phyloP scores from a whole-genome alignment of 805 yeast species.

The Schwanniomyces pseudopolymorphus region DNA sequence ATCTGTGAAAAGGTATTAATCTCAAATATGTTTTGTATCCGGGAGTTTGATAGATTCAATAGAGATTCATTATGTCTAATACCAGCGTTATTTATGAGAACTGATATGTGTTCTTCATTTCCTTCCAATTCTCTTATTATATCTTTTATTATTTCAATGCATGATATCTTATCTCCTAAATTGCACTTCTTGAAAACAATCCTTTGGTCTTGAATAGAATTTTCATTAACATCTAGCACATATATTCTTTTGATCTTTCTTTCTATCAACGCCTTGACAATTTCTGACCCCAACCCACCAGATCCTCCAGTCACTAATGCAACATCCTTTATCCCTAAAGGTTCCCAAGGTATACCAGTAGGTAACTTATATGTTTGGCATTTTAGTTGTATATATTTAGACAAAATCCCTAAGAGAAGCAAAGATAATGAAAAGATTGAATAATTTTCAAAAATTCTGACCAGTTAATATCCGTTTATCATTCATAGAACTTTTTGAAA shows the following conservation, averaged over 20 bases:
- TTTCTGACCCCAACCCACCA: conserved; percentile 47
- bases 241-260: conserved; percentile 19
- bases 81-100: conserved; percentile 52
- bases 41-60: conserved; percentile 17
- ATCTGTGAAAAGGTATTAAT: conserved; percentile 34
- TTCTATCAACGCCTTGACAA: conserved; percentile 25
- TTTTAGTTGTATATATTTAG: neutral
- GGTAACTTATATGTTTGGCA: neutral
- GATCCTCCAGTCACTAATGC: conserved; percentile 54
- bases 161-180: conserved; percentile 15
- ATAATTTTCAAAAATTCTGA: neutral
- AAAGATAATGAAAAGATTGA: neutral
- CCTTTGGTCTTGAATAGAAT: conserved; percentile 11
- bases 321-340: conserved; percentile 11
- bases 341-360: neutral
- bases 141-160: conserved; percentile 12
- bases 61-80: conserved; percentile 35
- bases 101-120: conserved; percentile 11
- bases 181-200: conserved; percentile 25
- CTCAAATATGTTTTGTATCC: conserved; percentile 24
- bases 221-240: conserved; percentile 29
- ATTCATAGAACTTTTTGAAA: neutral
- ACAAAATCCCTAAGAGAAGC: neutral
- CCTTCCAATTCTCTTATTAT: conserved; percentile 21
- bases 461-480: neutral